Percentiles rank a stretch among this genome's conserved stretches.
phyloP scores from a whole-genome alignment of 1,139 yeast genomes.

The Magnusiomyces clavatus region DNA sequence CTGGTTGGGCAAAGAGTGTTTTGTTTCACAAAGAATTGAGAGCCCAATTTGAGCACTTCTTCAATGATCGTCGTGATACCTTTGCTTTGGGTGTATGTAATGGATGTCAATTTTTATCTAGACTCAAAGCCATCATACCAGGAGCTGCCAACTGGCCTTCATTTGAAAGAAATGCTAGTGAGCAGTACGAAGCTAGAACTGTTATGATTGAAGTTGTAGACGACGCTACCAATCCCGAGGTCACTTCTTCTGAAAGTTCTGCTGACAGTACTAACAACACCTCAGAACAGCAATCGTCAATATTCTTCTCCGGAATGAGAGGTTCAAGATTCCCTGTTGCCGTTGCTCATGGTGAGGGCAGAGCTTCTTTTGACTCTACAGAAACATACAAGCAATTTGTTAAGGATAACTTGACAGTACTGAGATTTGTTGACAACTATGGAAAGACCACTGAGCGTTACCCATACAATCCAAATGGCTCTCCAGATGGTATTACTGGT shows the following conservation, averaged over 20 bases:
- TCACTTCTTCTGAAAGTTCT: not conserved
- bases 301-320: conserved; percentile 84
- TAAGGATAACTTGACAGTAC: conserved; percentile 47
- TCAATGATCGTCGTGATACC: conserved; percentile 80
- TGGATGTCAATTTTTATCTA: conserved; percentile 94
- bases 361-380: conserved; percentile 56
- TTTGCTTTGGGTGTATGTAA: conserved; percentile 99
- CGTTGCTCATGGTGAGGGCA: conserved; percentile 99
- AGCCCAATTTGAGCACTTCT: conserved; percentile 67
- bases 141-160: conserved; percentile 97
- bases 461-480: conserved; percentile 96
- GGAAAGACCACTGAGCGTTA: conserved; percentile 74
- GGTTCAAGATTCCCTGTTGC: conserved; percentile 92
- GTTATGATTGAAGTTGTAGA: conserved; percentile 76
- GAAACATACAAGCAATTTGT: conserved; percentile 40
- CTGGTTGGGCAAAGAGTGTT: conserved; percentile 99
- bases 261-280: conserved; percentile 14
- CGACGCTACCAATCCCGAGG: conserved; percentile 30
- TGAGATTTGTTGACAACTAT: conserved; percentile 84
- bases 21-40: conserved; percentile 74
- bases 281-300: conserved; percentile 40
- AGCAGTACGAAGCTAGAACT: conserved; percentile 95
- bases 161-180: conserved; percentile 84
- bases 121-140: conserved; percentile 82
- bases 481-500: conserved; percentile 91